Base-by-base conservation (phyloP, 176 grass and related monocot species). In the Leersia perrieri region DNA sequence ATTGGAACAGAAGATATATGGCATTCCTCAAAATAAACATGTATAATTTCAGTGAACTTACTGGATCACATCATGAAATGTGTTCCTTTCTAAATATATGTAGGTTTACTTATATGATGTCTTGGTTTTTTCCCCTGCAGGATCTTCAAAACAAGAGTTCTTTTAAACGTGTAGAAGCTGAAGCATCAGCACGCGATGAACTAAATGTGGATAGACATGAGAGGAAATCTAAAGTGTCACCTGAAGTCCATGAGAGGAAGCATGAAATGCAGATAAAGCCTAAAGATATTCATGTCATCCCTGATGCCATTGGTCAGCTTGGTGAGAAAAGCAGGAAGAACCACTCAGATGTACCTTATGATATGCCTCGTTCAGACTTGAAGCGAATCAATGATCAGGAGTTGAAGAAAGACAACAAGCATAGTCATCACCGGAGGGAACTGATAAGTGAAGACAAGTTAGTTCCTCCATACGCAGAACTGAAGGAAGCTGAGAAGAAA, bases 271-370 rank as follows among this genome's bases (percentile, higher is more conserved):
- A 76, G 39, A 25, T 65, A 23, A 91, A 95, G 49, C 86, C 87
- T 11, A 91, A 99, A 87, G 88, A 91, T 86, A 93, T 90, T 66
- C 87, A 91, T 88, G 87, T 91, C 10, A 65, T 90, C 85, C 79
- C 90, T 89, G 83, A 84, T 69, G 71, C 68, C 33, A 63, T 63
- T 84, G 73, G 38, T 69, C 74, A 68, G 32, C 7, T 72, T 28
- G 63, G 82, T 1, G 78, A 87, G 80, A 89, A 78, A 80, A 86
- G 39, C 68, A 76, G 60, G 55, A 94, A 82, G 68, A 83, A 60
- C 6, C 26, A 65, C 68, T 65, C 73, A 63, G 58, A 83, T 40
- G 91, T 88, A 84, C 76, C 72, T 72, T 66, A 86, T 82, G 65
- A 25, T 40, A 8, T 82, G 44, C 76, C 72, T 68, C 72, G 49